phyloP scores from a whole-genome alignment of 139 green algal species.

The Tetraselmis striata region DNA sequence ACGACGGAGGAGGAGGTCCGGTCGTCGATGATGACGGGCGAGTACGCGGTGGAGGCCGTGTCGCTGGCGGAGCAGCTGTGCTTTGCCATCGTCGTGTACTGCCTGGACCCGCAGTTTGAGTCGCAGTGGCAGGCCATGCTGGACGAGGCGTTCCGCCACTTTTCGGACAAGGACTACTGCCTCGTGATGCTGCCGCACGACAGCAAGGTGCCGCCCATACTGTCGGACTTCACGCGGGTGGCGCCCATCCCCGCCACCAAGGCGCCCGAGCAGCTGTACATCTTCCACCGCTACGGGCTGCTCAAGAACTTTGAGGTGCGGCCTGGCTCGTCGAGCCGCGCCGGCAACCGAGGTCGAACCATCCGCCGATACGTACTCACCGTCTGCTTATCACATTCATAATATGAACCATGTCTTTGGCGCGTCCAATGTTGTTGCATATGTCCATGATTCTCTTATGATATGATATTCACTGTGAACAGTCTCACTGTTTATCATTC shows the following conservation, averaged over 20 bases:
- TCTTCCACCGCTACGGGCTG: slow-evolving; percentile 31
- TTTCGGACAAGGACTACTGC: slow-evolving; percentile 34
- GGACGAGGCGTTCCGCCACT: slow-evolving; percentile 14
- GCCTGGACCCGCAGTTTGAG: slow-evolving; percentile 36
- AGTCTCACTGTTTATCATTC: no score
- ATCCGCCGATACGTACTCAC: no score
- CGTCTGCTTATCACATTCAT: no score
- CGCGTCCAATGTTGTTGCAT: no score
- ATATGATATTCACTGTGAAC: no score
- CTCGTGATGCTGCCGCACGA: slow-evolving; percentile 50
- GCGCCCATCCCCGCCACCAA: background rate
- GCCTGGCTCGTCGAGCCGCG: no score
- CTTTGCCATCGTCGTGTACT: slow-evolving; percentile 15
- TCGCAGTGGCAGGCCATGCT: slow-evolving; percentile 31
- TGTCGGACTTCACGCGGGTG: slow-evolving; percentile 15
- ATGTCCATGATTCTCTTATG: no score
- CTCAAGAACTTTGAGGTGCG: slow-evolving; percentile 18
- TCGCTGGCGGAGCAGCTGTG: slow-evolving; percentile 30
- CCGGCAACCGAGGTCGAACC: no score
- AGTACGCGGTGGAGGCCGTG: slow-evolving; percentile 32
- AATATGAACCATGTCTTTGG: no score
- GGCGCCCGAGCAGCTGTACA: slow-evolving; percentile 33
- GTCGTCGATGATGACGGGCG: slow-evolving; percentile 44
- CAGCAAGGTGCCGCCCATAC: slow-evolving; percentile 10
- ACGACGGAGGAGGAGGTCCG: slow-evolving; percentile 26